Base-by-base conservation (phyloP, 768 basidiomycete genomes). In the Tylopilus plumbeoviolaceoides region DNA sequence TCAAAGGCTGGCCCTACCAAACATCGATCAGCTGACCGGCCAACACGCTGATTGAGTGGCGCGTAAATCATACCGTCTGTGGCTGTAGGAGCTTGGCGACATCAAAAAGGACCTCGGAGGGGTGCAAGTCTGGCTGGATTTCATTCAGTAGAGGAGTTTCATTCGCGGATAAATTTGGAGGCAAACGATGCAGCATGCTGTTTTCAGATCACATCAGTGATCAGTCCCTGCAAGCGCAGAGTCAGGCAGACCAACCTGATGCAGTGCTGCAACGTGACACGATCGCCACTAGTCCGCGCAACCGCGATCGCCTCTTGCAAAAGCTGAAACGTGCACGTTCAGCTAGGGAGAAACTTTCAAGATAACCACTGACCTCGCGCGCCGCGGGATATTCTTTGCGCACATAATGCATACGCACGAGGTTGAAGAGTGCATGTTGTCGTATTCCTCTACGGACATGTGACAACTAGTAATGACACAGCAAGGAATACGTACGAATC, bases 391-490 rank as follows among this genome's bases (percentile, higher is more conserved):
- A 78, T 66, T 93, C 89, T 40, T 79, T 76, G 18, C 82, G 79
- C 36, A 82, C 70, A 64, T 87, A 91, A 62, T 93, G 87, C 78
- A 89, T 81, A 30, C 85, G 79, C 23, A 87, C 85, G 15, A 93
- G 70, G 58, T 88, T 87, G 38, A 93, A 73, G 51, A 93, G 67
- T 1, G 89, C 88, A 63, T 89, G 86, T 55, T 91, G 90, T 46
- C 90, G 86, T 52, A 88, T 68, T 6, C 87, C 87, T 17, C 89
- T 92, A 60, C 25, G 39, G 52, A 51, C 12, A 53, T 21, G 39
- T 44, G 38, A 23, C 18, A 3, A 33, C 46, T 27, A n/a, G 25
- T n/a, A 18, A 36, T 5, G 41, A 18, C 6, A 25, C 2, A 14
- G 38, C 11, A 39, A 41, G 40, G 5, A 38, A 44, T 8, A 75